A percentile compares a stretch with the other conserved stretches of the same genome.
Conservation (phyloP, 176 grass and related monocot species). For the Aegilops tauschii region DNA sequence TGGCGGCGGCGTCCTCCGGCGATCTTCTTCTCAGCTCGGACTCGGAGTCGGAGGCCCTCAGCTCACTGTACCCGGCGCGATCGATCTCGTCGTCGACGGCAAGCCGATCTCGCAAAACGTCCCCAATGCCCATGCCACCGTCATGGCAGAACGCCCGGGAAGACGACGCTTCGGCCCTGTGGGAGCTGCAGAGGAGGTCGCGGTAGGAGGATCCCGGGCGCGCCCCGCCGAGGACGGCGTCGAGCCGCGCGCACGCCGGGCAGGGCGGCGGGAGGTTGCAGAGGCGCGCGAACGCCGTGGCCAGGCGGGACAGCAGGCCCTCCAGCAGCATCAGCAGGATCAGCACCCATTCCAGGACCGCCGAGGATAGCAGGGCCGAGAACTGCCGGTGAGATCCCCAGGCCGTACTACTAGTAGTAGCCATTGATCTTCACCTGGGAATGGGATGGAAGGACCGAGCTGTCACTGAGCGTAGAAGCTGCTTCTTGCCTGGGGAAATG, state of each 20-base stretch:
- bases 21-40: constrained; percentile 42
- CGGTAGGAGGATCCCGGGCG: constrained; percentile 25
- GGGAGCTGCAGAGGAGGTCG: constrained; percentile 59
- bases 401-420: background rate
- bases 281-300: constrained; percentile 49
- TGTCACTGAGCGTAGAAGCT: background rate
- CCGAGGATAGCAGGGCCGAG: constrained; percentile 45
- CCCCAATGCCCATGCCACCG: background rate
- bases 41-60: constrained; percentile 67
- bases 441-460: background rate
- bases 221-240: constrained; percentile 54
- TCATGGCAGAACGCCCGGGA: constrained; percentile 61
- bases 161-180: constrained; percentile 54
- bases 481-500: too few relatives aligned
- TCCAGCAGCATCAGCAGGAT: constrained; percentile 68
- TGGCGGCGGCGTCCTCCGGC: background rate
- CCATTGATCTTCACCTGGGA: background rate
- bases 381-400: constrained; percentile 31
- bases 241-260: constrained; percentile 65
- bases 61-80: constrained; percentile 48
- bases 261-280: constrained; percentile 75
- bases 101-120: constrained; percentile 12
- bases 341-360: constrained; percentile 59
- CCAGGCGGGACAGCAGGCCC: constrained; percentile 53
- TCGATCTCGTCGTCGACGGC: constrained; percentile 15